Evolutionary conservation across 1,139 yeast species (phyloP).

Genomic region (Diutina siamensis): DNA sequence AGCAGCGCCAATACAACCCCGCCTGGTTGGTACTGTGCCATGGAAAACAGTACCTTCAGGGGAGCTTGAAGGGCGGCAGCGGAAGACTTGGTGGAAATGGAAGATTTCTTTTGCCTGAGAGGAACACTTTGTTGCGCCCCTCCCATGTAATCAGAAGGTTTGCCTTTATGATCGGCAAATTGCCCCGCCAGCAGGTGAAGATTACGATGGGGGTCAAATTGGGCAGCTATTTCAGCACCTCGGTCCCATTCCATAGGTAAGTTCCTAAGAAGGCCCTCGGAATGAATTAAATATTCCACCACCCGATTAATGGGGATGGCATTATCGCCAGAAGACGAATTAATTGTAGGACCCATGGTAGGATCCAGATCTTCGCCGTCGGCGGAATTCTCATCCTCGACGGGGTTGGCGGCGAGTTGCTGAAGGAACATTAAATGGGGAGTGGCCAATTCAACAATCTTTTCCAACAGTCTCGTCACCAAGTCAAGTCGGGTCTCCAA

Average conservation of each 20-base stretch:
- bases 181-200: neutral
- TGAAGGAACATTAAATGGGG: constrained; percentile 25
- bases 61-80: neutral
- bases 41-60: neutral
- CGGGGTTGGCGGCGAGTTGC: constrained; percentile 11
- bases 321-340: constrained; percentile 11
- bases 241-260: constrained; percentile 36
- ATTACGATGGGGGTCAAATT: constrained; percentile 7
- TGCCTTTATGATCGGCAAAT: constrained; percentile 5
- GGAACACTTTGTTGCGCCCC: neutral
- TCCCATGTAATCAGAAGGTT: neutral
- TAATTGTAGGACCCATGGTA: neutral
- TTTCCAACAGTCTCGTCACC: constrained; percentile 43
- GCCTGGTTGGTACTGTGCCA: neutral
- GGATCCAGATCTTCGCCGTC: constrained; percentile 7
- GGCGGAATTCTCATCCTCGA: constrained; percentile 5
- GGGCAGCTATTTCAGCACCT: constrained; percentile 32
- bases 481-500: constrained; percentile 57
- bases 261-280: constrained; percentile 23
- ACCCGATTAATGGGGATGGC: constrained; percentile 39
- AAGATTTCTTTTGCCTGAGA: neutral
- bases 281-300: constrained; percentile 29
- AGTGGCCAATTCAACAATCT: constrained; percentile 22
- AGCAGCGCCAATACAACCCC: constrained; percentile 5
- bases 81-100: neutral